Evolutionary conservation across 1,284 basidiomycete species (phyloP).

Genomic region (Sanghuangporus baumii): DNA sequence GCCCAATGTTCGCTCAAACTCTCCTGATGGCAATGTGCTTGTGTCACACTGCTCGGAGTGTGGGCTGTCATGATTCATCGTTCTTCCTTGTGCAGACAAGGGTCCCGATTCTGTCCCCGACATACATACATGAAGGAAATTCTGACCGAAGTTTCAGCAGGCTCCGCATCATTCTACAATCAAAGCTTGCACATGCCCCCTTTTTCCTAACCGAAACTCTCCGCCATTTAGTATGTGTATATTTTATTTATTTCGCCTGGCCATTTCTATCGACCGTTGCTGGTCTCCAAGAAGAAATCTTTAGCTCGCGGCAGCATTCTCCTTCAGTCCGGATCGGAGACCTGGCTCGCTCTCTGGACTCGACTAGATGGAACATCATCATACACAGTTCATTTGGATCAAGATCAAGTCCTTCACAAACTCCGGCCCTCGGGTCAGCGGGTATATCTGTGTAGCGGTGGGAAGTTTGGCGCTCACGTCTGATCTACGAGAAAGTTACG

Average conservation of each 20-base stretch:
- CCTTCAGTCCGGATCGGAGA: background rate
- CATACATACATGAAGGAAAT: background rate
- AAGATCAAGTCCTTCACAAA: background rate
- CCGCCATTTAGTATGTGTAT: background rate
- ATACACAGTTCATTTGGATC: background rate
- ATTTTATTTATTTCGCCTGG: background rate
- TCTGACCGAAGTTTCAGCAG: background rate
- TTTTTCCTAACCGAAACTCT: conserved; percentile 2
- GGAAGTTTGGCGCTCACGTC: background rate
- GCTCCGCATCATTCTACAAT: background rate
- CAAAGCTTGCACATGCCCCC: conserved; percentile 4
- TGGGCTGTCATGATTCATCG: background rate
- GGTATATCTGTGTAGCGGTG: background rate
- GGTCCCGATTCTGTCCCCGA: background rate
- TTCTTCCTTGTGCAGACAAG: background rate
- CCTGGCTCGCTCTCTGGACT: background rate
- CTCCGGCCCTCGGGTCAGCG: background rate
- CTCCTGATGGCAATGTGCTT: background rate
- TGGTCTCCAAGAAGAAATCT: background rate
- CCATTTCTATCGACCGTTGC: background rate
- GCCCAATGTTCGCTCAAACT: background rate
- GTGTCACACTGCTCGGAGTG: background rate
- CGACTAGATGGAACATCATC: background rate
- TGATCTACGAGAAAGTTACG: background rate
- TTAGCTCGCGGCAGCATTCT: background rate